phyloP scores from a whole-genome alignment of 805 yeast species.

The Saturnispora quitensis region DNA sequence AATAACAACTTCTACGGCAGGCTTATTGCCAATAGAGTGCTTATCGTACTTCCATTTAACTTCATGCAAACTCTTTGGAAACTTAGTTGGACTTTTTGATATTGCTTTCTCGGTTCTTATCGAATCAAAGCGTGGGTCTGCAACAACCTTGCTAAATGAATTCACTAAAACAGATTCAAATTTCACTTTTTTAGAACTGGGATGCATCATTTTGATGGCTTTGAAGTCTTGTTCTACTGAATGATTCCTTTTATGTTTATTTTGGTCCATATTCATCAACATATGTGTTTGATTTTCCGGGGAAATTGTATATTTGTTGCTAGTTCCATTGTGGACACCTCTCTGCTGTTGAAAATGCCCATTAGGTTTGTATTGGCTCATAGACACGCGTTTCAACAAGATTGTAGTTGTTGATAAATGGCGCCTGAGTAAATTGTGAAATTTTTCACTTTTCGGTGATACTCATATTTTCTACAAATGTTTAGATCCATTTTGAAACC shows the following conservation, averaged over 20 bases:
- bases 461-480: constrained; percentile 1
- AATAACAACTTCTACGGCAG: constrained; percentile 58
- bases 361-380: neutral
- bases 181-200: neutral
- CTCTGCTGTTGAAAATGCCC: neutral
- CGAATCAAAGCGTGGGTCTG: constrained; percentile 2
- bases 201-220: neutral
- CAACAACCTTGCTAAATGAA: neutral
- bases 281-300: constrained; percentile 5
- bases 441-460: neutral
- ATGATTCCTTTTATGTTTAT: neutral
- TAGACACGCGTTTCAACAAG: constrained; percentile 1
- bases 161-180: neutral
- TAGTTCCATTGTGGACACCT: neutral
- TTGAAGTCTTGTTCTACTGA: constrained; percentile 2
- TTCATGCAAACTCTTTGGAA: constrained; percentile 11
- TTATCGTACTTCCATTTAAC: constrained; percentile 41
- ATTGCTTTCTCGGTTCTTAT: neutral
- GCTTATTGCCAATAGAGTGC: constrained; percentile 67
- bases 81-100: neutral
- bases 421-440: neutral
- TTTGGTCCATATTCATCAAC: neutral
- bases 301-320: neutral
- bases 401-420: neutral
- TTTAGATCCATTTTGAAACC: constrained; percentile 14